Base-by-base conservation (phyloP, 495 filamentous ascomycete species). In the Neurospora sp. region DNA sequence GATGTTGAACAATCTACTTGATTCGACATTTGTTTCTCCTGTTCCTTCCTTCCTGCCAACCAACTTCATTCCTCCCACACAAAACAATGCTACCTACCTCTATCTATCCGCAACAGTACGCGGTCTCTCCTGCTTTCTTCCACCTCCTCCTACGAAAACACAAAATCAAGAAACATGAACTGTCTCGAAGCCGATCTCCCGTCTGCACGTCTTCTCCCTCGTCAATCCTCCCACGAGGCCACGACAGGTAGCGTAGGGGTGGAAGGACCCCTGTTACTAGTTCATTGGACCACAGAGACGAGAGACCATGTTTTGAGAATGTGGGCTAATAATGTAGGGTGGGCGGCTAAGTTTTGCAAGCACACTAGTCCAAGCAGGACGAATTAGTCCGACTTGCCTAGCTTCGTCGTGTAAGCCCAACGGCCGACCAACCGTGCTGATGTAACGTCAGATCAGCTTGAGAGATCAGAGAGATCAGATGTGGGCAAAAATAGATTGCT, bases 281-380 rank as follows among this genome's bases (percentile, higher is more conserved):
- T 62, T 31, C 54, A 62, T 62, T 62, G 54, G 54, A 37, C 27
- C 27, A 66, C 54, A 27, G 31, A 31, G 31, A 31, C 1, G 31
- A 31, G 23, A 27, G 54, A 66, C 23, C 27, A 35, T 31, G 54
- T 66, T 74, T 75, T 75, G 72, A 75, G 72, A 39, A 71, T 70
- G 73, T 70, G 54, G 27, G 54, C 54, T 66, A 35, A 66, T 62
- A 31, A 16, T 18, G 54, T 62, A 62, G 14, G 54, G 27, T 66
- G 27, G 54, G 54, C 54, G 54, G 54, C 27, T 66, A 66, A 62
- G 31, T 31, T 31, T 31, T 31, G 14, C 46, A 54, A 3, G 4
- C 27, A 31, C 31, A 31, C 31, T 23, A 27, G 20, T 27, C 54
- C 54, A 62, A 35, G 54, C 16, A 2, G 14, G 54, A 35, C 27